Conservation (phyloP, 2,329 filamentous ascomycete genomes). For the Karstenula rhodostoma region DNA sequence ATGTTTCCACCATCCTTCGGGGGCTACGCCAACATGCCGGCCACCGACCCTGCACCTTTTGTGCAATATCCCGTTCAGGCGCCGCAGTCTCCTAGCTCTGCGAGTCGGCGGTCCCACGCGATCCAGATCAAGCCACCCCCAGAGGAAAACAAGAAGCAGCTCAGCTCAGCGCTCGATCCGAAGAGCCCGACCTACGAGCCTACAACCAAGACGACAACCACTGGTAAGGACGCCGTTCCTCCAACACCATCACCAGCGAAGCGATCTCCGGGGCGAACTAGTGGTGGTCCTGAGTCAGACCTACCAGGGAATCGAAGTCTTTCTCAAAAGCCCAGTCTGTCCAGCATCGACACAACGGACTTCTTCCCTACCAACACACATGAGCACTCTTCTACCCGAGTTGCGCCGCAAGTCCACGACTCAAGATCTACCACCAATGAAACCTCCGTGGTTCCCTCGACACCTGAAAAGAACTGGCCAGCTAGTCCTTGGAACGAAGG, state of each 20-base stretch:
- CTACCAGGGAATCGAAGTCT: constrained; percentile 27
- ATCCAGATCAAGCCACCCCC: constrained; percentile 52
- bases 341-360: constrained; percentile 51
- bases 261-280: constrained; percentile 34
- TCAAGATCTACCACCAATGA: constrained; percentile 25
- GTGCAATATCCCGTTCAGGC: constrained; percentile 25
- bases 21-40: constrained; percentile 26
- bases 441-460: constrained; percentile 33
- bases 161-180: constrained; percentile 44
- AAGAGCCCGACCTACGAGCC: constrained; percentile 53
- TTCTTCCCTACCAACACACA: constrained; percentile 53
- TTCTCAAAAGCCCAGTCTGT: constrained; percentile 47
- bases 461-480: constrained; percentile 48
- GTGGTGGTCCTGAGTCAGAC: constrained; percentile 26
- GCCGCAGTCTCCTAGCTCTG: constrained; percentile 39
- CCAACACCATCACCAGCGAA: constrained; percentile 47
- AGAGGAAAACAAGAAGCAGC: constrained; percentile 35
- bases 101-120: constrained; percentile 49
- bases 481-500: constrained; percentile 46
- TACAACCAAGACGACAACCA: constrained; percentile 23
- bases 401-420: constrained; percentile 33
- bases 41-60: constrained; percentile 33
- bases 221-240: constrained; percentile 25
- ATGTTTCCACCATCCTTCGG: constrained; percentile 39
- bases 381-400: constrained; percentile 49